These are phyloP conservation scores for Ganoderma boninense DNA, from an alignment of 1,284 basidiomycete species.

Conservation along the genomic window DNA sequence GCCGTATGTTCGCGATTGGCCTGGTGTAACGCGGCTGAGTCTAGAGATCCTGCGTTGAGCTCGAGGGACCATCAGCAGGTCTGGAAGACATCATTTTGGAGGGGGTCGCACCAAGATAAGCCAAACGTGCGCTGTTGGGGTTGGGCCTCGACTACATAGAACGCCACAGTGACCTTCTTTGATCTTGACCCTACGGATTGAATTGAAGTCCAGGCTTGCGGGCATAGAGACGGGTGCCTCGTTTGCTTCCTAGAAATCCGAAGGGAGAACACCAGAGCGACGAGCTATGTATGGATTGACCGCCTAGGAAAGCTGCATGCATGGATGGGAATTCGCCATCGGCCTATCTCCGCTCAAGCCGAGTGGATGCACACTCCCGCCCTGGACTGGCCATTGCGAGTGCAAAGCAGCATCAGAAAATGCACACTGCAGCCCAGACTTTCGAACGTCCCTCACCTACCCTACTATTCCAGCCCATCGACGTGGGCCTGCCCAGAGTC, in stretches of 20 bases:
- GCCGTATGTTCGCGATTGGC: background rate
- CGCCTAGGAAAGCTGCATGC: background rate
- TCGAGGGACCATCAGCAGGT: background rate
- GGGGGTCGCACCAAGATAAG: background rate
- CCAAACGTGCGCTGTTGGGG: background rate
- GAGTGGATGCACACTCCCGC: background rate
- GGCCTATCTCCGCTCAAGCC: background rate
- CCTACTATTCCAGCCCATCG: background rate
- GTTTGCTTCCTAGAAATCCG: background rate
- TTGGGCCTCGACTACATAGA: background rate
- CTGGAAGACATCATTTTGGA: background rate
- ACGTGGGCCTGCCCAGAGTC: background rate
- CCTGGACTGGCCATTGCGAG: background rate
- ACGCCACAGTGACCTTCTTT: background rate
- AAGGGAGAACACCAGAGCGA: background rate
- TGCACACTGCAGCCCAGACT: background rate
- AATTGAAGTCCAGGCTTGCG: background rate
- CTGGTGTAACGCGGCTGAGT: background rate
- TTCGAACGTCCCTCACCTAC: background rate
- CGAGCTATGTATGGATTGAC: background rate
- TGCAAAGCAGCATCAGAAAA: background rate
- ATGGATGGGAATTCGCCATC: background rate
- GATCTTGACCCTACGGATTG: background rate
- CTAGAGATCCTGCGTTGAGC: background rate
- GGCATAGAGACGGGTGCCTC: background rate